Conservation (phyloP, 208 protist genomes). For the Trypanosoma grayi region DNA sequence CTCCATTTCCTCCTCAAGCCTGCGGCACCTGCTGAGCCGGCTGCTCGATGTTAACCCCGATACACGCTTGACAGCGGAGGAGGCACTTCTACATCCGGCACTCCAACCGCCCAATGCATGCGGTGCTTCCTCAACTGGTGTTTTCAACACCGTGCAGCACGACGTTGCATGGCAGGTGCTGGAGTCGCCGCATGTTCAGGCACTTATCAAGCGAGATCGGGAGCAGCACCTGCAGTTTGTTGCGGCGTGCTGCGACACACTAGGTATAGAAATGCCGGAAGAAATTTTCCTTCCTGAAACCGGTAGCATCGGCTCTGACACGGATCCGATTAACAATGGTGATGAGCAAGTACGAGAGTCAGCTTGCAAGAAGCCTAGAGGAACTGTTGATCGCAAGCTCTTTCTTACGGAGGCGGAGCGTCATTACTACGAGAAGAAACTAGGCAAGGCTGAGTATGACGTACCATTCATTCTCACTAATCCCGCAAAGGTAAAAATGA, state of each 20-base stretch:
- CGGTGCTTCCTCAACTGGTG: background rate
- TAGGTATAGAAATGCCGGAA: constrained; percentile 49
- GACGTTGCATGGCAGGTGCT: constrained; percentile 53
- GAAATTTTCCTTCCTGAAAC: constrained; percentile 44
- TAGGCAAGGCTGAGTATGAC: constrained; percentile 58
- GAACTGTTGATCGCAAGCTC: constrained; percentile 58
- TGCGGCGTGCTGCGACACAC: constrained; percentile 66
- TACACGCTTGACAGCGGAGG: constrained; percentile 56
- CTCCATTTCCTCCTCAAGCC: constrained; percentile 32
- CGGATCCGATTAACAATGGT: background rate
- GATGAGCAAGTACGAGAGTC: background rate
- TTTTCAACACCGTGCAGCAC: constrained; percentile 37
- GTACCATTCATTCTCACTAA: constrained; percentile 43
- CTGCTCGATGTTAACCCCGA: constrained; percentile 63
- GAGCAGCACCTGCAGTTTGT: constrained; percentile 82
- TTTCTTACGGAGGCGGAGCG: constrained; percentile 55
- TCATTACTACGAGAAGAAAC: constrained; percentile 70
- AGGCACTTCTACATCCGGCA: constrained; percentile 71
- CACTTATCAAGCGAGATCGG: constrained; percentile 48
- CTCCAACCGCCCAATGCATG: background rate
- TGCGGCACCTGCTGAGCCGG: constrained; percentile 49
- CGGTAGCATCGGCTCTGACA: background rate
- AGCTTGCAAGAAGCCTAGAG: constrained; percentile 27
- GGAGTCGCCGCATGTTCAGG: constrained; percentile 41
- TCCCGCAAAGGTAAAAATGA: constrained; percentile 48